Conservation (phyloP, 1,139 yeast species). For the Casaregolazyma suthepensis region DNA sequence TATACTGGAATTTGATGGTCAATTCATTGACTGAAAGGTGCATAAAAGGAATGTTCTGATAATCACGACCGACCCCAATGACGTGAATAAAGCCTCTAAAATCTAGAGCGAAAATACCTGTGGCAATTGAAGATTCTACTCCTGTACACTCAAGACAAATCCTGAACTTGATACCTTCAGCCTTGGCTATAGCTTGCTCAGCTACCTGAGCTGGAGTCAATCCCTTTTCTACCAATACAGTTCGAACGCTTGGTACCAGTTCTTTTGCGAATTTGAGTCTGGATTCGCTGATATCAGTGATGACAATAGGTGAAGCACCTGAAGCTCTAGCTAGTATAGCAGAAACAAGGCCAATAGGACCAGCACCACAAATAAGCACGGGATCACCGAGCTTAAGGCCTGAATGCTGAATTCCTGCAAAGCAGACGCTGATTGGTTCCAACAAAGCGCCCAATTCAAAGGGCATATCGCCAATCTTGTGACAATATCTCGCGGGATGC, state of each 20-base stretch:
- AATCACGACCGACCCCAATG: constrained; percentile 69
- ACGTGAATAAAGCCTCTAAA: constrained; percentile 66
- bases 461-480: constrained; percentile 70
- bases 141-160: constrained; percentile 71
- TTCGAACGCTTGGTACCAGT: constrained; percentile 30
- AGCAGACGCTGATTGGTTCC: constrained; percentile 85
- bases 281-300: constrained; percentile 43
- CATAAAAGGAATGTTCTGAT: constrained; percentile 67
- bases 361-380: constrained; percentile 83
- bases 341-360: constrained; percentile 81
- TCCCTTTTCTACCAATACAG: constrained; percentile 22
- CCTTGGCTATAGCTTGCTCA: constrained; percentile 36
- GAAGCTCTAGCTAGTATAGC: constrained; percentile 76
- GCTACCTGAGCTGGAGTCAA: constrained; percentile 34
- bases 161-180: constrained; percentile 48
- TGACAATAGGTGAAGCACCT: constrained; percentile 67
- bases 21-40: constrained; percentile 66
- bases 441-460: constrained; percentile 84
- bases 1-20: constrained; percentile 67
- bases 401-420: constrained; percentile 73
- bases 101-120: constrained; percentile 53
- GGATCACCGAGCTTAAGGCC: constrained; percentile 63
- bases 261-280: constrained; percentile 23
- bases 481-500: constrained; percentile 77
- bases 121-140: constrained; percentile 56